phyloP scores from a whole-genome alignment of 768 basidiomycete genomes.

The Termitomyces sp. region DNA sequence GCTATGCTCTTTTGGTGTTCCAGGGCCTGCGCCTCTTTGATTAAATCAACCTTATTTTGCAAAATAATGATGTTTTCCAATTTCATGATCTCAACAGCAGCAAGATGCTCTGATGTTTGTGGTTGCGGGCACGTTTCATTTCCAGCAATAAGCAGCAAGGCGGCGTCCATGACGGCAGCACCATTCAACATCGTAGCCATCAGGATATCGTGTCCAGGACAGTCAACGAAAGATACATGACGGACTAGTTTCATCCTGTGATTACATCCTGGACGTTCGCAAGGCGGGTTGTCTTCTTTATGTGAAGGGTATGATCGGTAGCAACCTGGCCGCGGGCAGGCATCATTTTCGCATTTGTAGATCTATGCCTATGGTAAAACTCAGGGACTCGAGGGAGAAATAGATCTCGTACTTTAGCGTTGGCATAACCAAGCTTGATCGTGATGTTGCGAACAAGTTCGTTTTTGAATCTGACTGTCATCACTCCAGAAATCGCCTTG shows the following conservation, averaged over 20 bases:
- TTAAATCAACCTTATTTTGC: conserved; percentile 98
- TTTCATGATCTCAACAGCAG: conserved; percentile 99
- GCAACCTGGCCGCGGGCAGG: conserved; percentile 91
- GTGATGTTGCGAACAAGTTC: conserved; percentile 99
- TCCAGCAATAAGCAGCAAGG: conserved; percentile 90
- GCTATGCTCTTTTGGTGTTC: conserved; percentile 96
- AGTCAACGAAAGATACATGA: conserved; percentile 99
- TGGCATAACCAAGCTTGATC: conserved; percentile 98
- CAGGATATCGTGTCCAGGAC: conserved; percentile 97
- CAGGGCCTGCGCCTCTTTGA: conserved; percentile 90
- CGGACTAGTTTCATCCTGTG: conserved; percentile 88
- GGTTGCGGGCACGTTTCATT: conserved; percentile 99
- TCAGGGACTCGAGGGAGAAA: conserved; percentile 1
- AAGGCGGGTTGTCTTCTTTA: conserved; percentile 92
- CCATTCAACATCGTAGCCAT: conserved; percentile 99
- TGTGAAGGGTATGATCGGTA: conserved; percentile 92
- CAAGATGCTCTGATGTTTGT: conserved; percentile 97
- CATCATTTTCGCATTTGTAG: conserved; percentile 94
- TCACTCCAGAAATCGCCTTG: conserved; percentile 97
- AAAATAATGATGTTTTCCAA: conserved; percentile 96
- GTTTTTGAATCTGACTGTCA: conserved; percentile 99
- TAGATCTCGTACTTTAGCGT: conserved; percentile 79
- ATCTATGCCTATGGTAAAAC: conserved; percentile 54
- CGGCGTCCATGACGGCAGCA: conserved; percentile 99
- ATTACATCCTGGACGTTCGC: conserved; percentile 91